phyloP scores from a whole-genome alignment of 1,139 yeast species.

The Candida glucosophila region DNA sequence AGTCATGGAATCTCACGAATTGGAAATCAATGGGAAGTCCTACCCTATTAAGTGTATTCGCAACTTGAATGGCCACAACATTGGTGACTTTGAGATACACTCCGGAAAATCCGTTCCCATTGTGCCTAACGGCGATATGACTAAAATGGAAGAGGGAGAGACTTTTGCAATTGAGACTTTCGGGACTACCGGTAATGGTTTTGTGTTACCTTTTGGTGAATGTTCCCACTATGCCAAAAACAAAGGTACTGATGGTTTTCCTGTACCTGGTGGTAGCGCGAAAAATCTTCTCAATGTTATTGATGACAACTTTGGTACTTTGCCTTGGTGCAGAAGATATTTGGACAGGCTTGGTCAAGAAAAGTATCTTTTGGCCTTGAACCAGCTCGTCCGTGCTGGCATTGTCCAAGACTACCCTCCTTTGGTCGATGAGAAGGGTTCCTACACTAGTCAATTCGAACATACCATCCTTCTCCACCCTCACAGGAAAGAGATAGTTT shows the following conservation, averaged over 20 bases:
- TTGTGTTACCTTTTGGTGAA: slow-evolving; percentile 81
- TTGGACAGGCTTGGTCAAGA: slow-evolving; percentile 89
- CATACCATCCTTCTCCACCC: slow-evolving; percentile 91
- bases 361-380: slow-evolving; percentile 82
- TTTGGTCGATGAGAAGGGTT: slow-evolving; percentile 72
- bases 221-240: slow-evolving; percentile 84
- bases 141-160: slow-evolving; percentile 99
- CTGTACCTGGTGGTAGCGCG: slow-evolving; percentile 56
- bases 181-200: slow-evolving; percentile 94
- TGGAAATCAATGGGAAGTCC: slow-evolving; percentile 80
- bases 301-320: slow-evolving; percentile 77
- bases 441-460: slow-evolving; percentile 93
- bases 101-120: slow-evolving; percentile 96
- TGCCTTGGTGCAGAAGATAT: slow-evolving; percentile 95
- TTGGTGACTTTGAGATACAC: slow-evolving; percentile 75
- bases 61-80: slow-evolving; percentile 91
- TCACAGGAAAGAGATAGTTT: slow-evolving; percentile 86
- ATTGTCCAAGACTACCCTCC: slow-evolving; percentile 95
- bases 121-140: slow-evolving; percentile 83
- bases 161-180: slow-evolving; percentile 97
- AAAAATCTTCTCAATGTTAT: slow-evolving; percentile 59
- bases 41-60: slow-evolving; percentile 84
- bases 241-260: slow-evolving; percentile 32
- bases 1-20: slow-evolving; percentile 93
- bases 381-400: slow-evolving; percentile 78